Base-by-base conservation (phyloP, 1,139 yeast species). In the Hyphopichia wangnamkhiaoensis region DNA sequence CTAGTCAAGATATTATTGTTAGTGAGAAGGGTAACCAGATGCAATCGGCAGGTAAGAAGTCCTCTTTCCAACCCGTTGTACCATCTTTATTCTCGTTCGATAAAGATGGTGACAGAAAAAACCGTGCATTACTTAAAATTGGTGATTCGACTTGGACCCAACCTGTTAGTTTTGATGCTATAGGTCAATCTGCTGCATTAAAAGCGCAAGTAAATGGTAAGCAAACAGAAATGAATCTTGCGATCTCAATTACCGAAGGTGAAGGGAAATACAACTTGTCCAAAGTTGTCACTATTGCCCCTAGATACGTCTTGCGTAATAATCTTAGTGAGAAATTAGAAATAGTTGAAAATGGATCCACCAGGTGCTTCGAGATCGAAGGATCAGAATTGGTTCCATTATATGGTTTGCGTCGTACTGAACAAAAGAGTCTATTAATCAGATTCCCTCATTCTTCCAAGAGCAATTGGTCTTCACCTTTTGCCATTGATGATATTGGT, bases 51-150 rank as follows among this genome's bases (percentile, higher is more conserved):
- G 50, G 53, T 12, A 68, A 67, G 15, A 48, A 49, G 38, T 20
- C 61, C 43, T 28, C 61, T 41, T 32, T 61, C 9, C 62, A 33
- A 45, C 57, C 42, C 60, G 58, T 48, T 0, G 54, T 65, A 13
- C 96, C 97, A 0, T 77, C 76, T 39, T 80, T 93, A 88, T 91
- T 93, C 67, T 91, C 98, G 0, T 91, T 88, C 56, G 84, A 80
- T 17, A 69, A 67, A 24, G 77, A 71, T 34, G 68, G 65, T 9
- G 84, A 80, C 39, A 74, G 82, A 33, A 76, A 74, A 34, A 84
- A 84, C 50, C 71, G 95, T 43, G 95, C 94, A 0, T 59, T 75
- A n/a, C 53, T 91, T 10, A 75, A 76, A 44, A 70, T 88, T 24
- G 87, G 78, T 2, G 88, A 86, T 40, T 84, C 95, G 0, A 69